Evolutionary conservation across 441 rosid genomes (phyloP).

Genomic region (Theobroma grandiflorum): DNA sequence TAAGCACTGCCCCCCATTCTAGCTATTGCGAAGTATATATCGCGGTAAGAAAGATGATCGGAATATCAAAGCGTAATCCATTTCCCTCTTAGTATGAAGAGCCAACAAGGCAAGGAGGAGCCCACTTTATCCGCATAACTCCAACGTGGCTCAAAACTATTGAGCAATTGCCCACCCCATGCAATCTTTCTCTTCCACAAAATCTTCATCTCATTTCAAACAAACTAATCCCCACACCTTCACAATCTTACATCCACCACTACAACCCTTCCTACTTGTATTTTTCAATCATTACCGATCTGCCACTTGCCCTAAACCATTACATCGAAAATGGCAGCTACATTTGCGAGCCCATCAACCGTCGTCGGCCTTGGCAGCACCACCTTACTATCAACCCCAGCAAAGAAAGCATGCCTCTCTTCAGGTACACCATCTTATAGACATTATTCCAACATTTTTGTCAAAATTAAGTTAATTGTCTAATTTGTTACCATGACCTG

Average conservation of each 20-base stretch:
- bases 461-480: too few relatives aligned
- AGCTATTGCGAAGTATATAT: neutral
- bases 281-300: conserved; percentile 13
- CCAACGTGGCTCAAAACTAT: conserved; percentile 55
- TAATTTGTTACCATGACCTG: too few relatives aligned
- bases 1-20: neutral
- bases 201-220: conserved; percentile 31
- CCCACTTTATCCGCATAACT: conserved; percentile 56
- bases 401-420: conserved; percentile 40
- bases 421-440: conserved; percentile 49
- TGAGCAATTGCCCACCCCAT: conserved; percentile 43
- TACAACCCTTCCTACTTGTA: conserved; percentile 25
- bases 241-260: conserved; percentile 26
- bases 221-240: conserved; percentile 2
- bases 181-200: conserved; percentile 52
- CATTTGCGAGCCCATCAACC: conserved; percentile 63
- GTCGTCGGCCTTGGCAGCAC: conserved; percentile 70
- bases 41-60: neutral
- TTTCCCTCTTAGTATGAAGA: neutral
- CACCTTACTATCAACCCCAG: conserved; percentile 46
- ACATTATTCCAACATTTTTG: neutral
- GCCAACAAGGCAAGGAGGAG: conserved; percentile 10
- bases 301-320: neutral
- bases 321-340: conserved; percentile 59
- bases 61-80: conserved; percentile 10